Conservation (phyloP, 169 alveolate genomes). For the Cryptosporidium sp. region DNA sequence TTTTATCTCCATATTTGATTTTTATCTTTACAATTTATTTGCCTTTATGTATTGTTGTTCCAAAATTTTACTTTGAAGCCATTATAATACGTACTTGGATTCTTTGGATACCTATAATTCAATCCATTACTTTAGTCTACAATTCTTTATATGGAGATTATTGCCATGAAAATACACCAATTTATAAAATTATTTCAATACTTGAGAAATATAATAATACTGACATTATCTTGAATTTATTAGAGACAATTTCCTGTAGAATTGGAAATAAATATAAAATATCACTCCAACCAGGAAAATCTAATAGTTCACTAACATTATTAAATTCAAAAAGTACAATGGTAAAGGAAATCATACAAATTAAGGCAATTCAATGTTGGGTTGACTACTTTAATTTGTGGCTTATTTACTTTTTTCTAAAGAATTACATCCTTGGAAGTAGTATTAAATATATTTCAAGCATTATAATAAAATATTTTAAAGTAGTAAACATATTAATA, state of each 20-base stretch:
- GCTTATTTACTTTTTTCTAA: conserved; percentile 38
- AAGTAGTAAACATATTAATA: conserved; percentile 11
- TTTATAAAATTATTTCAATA: not conserved
- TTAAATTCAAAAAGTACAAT: conserved; percentile 21
- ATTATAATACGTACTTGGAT: conserved; percentile 40
- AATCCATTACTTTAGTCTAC: conserved; percentile 8
- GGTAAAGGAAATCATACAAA: conserved; percentile 7
- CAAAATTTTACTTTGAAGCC: conserved; percentile 44
- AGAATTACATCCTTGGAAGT: conserved; percentile 30
- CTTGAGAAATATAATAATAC: conserved; percentile 29
- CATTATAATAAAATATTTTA: not conserved
- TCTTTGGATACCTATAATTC: conserved; percentile 43
- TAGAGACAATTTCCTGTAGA: conserved; percentile 14
- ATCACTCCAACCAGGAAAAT: not conserved
- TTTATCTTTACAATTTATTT: conserved; percentile 42
- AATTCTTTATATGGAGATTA: not conserved
- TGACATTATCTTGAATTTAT: not conserved
- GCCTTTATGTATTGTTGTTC: conserved; percentile 46
- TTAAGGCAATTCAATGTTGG: conserved; percentile 46
- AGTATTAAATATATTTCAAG: conserved; percentile 18
- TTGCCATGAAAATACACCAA: not conserved
- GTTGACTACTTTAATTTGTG: conserved; percentile 42
- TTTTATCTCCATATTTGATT: conserved; percentile 53
- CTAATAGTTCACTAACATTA: not conserved
- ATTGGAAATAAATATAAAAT: not conserved